These are phyloP conservation scores for Dioszegia hungarica DNA, from an alignment of 768 basidiomycete genomes.

Conservation along the genomic window DNA sequence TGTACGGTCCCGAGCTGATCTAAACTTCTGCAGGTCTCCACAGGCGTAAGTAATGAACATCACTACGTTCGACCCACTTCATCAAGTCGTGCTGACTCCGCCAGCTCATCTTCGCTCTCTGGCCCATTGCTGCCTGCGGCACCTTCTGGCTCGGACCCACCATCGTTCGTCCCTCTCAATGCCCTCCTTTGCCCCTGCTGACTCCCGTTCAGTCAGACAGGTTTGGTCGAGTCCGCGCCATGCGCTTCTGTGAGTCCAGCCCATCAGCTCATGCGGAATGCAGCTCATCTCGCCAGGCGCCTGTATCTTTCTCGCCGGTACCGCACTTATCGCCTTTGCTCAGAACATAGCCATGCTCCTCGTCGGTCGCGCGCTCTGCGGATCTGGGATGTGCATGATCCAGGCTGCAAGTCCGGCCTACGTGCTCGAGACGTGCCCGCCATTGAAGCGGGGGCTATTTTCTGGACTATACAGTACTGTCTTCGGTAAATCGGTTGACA, in stretches of 20 bases:
- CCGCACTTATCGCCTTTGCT: conserved; percentile 20
- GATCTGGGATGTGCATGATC: conserved; percentile 23
- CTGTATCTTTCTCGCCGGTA: conserved; percentile 17
- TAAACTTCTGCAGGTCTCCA: conserved; percentile 30
- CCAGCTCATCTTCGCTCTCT: conserved; percentile 33
- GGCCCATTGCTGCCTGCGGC: conserved; percentile 29
- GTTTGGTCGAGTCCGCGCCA: conserved; percentile 24
- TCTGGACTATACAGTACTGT: conserved; percentile 3
- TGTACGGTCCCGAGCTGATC: neutral
- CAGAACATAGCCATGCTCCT: conserved; percentile 27
- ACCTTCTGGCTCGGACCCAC: conserved; percentile 35
- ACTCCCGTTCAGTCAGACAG: conserved; percentile 15
- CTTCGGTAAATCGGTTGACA: neutral
- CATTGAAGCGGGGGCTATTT: conserved; percentile 15
- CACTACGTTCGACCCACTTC: neutral
- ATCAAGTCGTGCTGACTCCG: neutral
- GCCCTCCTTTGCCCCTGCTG: no score
- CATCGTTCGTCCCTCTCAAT: conserved; percentile 10
- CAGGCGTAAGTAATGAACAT: conserved; percentile 24
- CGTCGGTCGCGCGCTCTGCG: conserved; percentile 25
- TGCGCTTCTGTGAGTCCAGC: conserved; percentile 19
- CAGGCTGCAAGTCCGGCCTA: conserved; percentile 29
- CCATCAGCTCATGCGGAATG: neutral
- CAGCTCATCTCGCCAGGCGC: conserved; percentile 11
- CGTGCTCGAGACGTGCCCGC: conserved; percentile 26